Evolutionary conservation across 2,329 filamentous ascomycete genomes (phyloP), one percentile per base, ranked within the genome.

Genomic region (Venturia oleaginea): DNA sequence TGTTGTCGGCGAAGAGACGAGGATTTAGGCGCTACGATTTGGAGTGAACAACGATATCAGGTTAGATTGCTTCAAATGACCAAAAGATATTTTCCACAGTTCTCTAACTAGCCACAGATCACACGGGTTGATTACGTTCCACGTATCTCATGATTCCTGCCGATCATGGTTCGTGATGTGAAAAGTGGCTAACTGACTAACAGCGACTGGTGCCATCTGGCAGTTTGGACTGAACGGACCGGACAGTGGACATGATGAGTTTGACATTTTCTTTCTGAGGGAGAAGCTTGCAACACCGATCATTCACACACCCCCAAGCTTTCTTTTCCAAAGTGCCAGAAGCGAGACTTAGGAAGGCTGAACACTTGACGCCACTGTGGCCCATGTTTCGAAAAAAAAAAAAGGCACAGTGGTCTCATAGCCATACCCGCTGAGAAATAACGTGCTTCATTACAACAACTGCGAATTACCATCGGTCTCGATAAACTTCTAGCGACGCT

Each of bases 41-140:
- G 30, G 51, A 34, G 1, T 34, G 51, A 30, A 61, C 40, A n/a
- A 42, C 59, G 22, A 48, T 34, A 62, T 51, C 32, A 62, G 60
- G 60, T 62, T 48, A 62, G 60, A 62, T 62, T 62, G 60, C 60
- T 62, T 62, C 60, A 62, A 61, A 62, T 62, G 60, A 62, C 43
- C 60, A 62, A 30, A 37, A 62, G 4, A 24, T 51, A 10, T 32
- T 51, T 22, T 48, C 17, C n/a, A 24, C 40, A 42, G 30, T 24
- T 30, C 8, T 62, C 60, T 62, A 48, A 62, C 59, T 13, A 22
- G 27, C 19, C 4, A 17, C 38, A 61, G 59, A 61, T 46, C 24
- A 22, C 24, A 11, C 43, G n/a, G 11, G 11, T 5, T 8, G 13
- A 27, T 13, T 15, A 10, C 11, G 11, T 51, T 22, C n/a, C 22